Evolutionary conservation across 148 eudicot genomes (phyloP).

Genomic region (Rhododendron vialii): DNA sequence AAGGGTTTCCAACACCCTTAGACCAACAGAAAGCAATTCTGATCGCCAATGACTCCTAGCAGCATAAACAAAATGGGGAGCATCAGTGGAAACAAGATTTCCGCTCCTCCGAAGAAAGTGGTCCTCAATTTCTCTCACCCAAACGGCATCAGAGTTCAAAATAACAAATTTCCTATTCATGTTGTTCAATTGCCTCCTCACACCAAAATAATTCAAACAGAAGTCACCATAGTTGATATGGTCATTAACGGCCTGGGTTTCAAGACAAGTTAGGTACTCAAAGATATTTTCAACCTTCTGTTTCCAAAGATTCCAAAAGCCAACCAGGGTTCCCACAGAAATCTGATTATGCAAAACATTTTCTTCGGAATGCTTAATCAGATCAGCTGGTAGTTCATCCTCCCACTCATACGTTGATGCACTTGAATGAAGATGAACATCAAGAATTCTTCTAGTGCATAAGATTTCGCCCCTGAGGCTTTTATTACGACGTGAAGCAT

Average conservation of each 20-base stretch:
- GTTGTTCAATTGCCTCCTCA: conserved; percentile 12
- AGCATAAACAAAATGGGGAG: conserved; percentile 20
- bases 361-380: conserved; percentile 15
- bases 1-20: conserved; percentile 42
- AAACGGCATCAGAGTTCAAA: conserved; percentile 44
- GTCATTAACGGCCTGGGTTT: conserved; percentile 8
- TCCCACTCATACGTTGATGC: conserved; percentile 31
- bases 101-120: conserved; percentile 20
- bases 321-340: conserved; percentile 34
- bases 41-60: conserved; percentile 30
- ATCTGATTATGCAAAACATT: conserved; percentile 24
- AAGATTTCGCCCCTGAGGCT: conserved; percentile 38
- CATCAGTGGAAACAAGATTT: conserved; percentile 18
- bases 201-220: conserved; percentile 53
- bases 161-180: conserved; percentile 20
- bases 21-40: conserved; percentile 41
- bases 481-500: conserved; percentile 15
- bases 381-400: conserved; percentile 15
- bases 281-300: conserved; percentile 24
- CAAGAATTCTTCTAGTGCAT: conserved; percentile 39
- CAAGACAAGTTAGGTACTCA: conserved; percentile 20
- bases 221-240: conserved; percentile 27
- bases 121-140: conserved; percentile 38
- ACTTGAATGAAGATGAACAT: conserved; percentile 25
- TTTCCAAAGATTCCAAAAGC: conserved; percentile 47